These are phyloP conservation scores for Fraxinus excelsior DNA, from an alignment of 257 asterid genomes.

Conservation along the genomic window DNA sequence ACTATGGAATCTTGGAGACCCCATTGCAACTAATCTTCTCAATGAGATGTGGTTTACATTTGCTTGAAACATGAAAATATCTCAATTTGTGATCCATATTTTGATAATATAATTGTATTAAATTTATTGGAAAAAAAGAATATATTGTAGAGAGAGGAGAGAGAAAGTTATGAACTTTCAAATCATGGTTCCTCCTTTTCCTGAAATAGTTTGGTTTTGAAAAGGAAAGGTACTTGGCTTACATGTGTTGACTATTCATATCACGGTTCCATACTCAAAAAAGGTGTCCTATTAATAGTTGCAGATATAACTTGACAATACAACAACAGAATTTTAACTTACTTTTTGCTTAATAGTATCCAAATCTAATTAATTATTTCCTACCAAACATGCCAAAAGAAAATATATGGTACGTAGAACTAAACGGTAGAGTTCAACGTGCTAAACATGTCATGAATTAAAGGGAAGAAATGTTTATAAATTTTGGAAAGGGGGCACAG, in stretches of 20 bases:
- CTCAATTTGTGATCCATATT: slow-evolving; percentile 33
- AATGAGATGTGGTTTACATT: slow-evolving; percentile 46
- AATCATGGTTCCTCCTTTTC: slow-evolving; percentile 23
- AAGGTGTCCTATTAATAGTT: too few relatives aligned
- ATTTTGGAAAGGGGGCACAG: neutral
- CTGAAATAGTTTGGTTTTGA: slow-evolving; percentile 21
- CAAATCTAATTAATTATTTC: too few relatives aligned
- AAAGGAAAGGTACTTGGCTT: slow-evolving; percentile 21
- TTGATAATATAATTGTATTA: slow-evolving; percentile 12
- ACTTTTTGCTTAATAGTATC: too few relatives aligned
- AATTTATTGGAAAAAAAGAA: neutral
- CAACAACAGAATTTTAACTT: too few relatives aligned
- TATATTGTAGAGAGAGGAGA: neutral
- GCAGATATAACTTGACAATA: too few relatives aligned
- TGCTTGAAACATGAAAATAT: slow-evolving; percentile 40
- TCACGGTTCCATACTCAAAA: too few relatives aligned
- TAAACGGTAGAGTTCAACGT: neutral
- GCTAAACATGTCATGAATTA: neutral
- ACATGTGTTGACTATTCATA: too few relatives aligned
- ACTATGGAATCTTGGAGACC: slow-evolving; percentile 41
- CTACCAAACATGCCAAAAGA: too few relatives aligned
- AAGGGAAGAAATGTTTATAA: neutral
- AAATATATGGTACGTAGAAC: neutral
- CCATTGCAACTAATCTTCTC: slow-evolving; percentile 28
- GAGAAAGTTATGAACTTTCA: slow-evolving; percentile 11